Evolutionary conservation across 495 filamentous ascomycete species (phyloP).

Genomic region (Viridothelium virens): DNA sequence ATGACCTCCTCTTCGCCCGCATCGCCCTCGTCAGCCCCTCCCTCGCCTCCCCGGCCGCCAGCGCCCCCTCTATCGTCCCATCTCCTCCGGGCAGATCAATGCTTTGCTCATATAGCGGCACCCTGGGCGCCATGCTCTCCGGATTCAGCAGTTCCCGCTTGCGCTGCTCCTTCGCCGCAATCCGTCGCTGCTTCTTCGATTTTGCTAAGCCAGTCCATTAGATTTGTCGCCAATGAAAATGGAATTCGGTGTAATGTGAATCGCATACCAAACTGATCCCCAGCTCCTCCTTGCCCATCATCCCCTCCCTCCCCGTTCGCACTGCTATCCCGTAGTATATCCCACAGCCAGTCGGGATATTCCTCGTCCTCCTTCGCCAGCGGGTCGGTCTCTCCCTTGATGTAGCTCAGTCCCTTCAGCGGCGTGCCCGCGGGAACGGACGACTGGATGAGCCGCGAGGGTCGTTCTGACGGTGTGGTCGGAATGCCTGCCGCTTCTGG

Average conservation of each 20-base stretch:
- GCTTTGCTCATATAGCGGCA: conserved; percentile 76
- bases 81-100: conserved; percentile 65
- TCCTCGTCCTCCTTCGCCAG: conserved; percentile 72
- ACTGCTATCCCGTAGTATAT: conserved; percentile 46
- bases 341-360: conserved; percentile 92
- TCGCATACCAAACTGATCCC: conserved; percentile 65
- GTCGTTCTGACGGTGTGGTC: conserved; percentile 29
- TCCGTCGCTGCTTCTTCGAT: conserved; percentile 65
- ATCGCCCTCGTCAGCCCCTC: conserved; percentile 61
- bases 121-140: conserved; percentile 57
- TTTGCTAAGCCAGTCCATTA: conserved; percentile 48
- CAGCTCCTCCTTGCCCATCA: conserved; percentile 36
- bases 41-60: conserved; percentile 50
- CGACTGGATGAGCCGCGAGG: conserved; percentile 31
- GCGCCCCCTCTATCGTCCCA: conserved; percentile 48
- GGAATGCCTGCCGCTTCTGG: conserved; percentile 35
- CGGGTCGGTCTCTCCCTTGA: conserved; percentile 66
- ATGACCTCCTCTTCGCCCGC: conserved; percentile 63
- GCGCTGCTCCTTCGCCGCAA: conserved; percentile 59
- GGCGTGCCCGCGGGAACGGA: conserved; percentile 61
- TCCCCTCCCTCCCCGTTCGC: conserved; percentile 38
- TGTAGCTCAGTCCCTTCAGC: conserved; percentile 75
- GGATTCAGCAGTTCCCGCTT: conserved; percentile 57
- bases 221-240: conserved; percentile 2
- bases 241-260: neutral